Conservation (phyloP, 169 alveolate species). For the Theileria annulata region DNA sequence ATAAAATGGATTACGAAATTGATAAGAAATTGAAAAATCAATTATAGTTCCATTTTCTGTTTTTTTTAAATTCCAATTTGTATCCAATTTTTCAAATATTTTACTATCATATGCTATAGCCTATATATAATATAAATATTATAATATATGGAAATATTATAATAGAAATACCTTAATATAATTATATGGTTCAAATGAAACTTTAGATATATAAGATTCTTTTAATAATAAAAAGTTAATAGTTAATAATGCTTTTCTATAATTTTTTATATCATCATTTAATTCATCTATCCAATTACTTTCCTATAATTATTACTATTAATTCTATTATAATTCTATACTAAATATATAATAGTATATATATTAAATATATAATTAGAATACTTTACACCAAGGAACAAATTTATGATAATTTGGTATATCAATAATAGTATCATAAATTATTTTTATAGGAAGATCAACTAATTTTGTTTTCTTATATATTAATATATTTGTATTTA, state of each 20-base stretch:
- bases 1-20: conserved; percentile 37
- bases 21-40: conserved; percentile 41
- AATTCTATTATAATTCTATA: background rate
- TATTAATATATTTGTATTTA: background rate
- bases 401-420: conserved; percentile 49
- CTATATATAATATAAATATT: no score
- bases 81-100: conserved; percentile 48
- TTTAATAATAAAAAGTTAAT: conserved; percentile 34
- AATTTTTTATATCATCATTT: background rate
- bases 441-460: conserved; percentile 15
- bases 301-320: background rate
- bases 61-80: conserved; percentile 42
- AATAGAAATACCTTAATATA: conserved; percentile 20
- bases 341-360: background rate
- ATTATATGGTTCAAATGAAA: conserved; percentile 19
- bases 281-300: conserved; percentile 36
- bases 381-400: conserved; percentile 59
- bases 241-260: conserved; percentile 33
- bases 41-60: conserved; percentile 26
- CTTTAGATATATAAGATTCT: conserved; percentile 56
- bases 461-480: conserved; percentile 28
- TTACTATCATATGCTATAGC: conserved; percentile 61
- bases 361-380: background rate
- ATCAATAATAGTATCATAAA: conserved; percentile 47
- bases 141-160: no score